Conservation (phyloP, 2,329 filamentous ascomycete genomes). For the Dissoconium aciculare region DNA sequence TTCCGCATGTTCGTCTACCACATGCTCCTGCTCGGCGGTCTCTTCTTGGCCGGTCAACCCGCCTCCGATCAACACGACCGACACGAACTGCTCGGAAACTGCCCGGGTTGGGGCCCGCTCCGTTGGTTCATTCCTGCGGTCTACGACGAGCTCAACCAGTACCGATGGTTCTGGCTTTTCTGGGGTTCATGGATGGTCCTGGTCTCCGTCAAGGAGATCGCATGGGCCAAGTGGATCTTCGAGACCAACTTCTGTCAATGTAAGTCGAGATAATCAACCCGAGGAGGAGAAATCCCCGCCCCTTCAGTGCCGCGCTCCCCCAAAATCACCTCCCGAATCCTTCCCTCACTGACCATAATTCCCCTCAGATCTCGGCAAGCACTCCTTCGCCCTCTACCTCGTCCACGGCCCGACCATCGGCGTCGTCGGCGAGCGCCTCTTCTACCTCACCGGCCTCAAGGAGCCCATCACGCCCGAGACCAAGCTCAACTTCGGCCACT, state of each 20-base stretch:
- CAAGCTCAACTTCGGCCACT: constrained; percentile 9
- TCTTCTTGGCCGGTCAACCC: constrained; percentile 15
- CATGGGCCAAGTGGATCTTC: constrained; percentile 14
- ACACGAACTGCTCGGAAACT: constrained; percentile 11
- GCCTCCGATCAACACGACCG: constrained; percentile 10
- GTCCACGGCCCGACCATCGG: constrained; percentile 48
- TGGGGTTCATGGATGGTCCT: constrained; percentile 36
- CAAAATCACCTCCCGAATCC: no score
- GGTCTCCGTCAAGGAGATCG: constrained; percentile 13
- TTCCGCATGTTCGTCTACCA: constrained; percentile 10
- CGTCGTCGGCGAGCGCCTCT: constrained; percentile 37
- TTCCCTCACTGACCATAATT: no score
- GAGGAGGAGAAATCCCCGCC: no score
- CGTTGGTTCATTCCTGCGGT: constrained; percentile 12
- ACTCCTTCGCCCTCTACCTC: constrained; percentile 49
- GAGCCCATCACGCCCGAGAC: constrained; percentile 10
- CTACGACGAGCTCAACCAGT: constrained; percentile 13
- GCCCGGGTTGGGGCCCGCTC: constrained; percentile 14
- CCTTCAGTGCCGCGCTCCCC: no score
- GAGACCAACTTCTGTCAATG: constrained; percentile 14
- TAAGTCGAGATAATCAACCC: no score
- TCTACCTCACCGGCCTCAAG: constrained; percentile 16
- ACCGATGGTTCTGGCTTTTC: constrained; percentile 33
- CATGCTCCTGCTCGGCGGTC: constrained; percentile 10
- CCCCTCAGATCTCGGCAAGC: constrained; percentile 36